Evolutionary conservation across 2,329 filamentous ascomycete species (phyloP).

Genomic region (Xylaria multiplex): DNA sequence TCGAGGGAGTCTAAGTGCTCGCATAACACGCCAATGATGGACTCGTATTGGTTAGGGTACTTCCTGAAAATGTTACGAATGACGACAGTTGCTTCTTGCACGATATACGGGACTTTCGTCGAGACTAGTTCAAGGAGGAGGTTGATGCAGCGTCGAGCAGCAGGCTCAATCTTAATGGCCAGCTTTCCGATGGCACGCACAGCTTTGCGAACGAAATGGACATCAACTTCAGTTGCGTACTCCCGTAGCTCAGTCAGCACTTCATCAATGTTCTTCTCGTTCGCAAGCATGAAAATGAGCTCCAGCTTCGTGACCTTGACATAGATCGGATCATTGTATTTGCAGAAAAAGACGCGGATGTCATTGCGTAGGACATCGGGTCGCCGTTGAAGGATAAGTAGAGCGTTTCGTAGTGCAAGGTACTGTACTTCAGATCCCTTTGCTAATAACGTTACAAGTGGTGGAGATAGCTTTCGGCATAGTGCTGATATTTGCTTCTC

Average conservation of each 20-base stretch:
- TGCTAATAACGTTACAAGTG: constrained; percentile 90
- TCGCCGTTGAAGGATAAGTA: constrained; percentile 90
- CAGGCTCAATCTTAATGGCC: constrained; percentile 98
- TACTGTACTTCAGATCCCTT: constrained; percentile 99
- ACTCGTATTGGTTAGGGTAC: constrained; percentile 98
- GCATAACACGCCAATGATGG: constrained; percentile 94
- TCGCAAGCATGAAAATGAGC: constrained; percentile 98
- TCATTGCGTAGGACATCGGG: constrained; percentile 96
- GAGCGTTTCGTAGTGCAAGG: constrained; percentile 88
- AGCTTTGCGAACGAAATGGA: constrained; percentile 97
- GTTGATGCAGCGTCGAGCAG: constrained; percentile 90
- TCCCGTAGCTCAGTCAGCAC: constrained; percentile 93
- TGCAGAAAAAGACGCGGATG: constrained; percentile 99
- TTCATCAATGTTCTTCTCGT: constrained; percentile 92
- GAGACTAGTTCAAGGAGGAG: constrained; percentile 91
- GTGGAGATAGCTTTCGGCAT: constrained; percentile 92
- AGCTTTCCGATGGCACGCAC: constrained; percentile 97
- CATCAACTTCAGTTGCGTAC: constrained; percentile 98
- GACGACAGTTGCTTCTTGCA: constrained; percentile 97
- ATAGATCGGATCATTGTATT: constrained; percentile 99
- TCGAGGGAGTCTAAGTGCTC: constrained; percentile 96
- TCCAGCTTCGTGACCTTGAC: constrained; percentile 99
- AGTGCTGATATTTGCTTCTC: constrained; percentile 87
- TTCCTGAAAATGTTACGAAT: constrained; percentile 99
- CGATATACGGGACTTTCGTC: constrained; percentile 98